Evolutionary conservation across 129 eudicot species (phyloP).

Genomic region (Flaveria ramosissima): DNA sequence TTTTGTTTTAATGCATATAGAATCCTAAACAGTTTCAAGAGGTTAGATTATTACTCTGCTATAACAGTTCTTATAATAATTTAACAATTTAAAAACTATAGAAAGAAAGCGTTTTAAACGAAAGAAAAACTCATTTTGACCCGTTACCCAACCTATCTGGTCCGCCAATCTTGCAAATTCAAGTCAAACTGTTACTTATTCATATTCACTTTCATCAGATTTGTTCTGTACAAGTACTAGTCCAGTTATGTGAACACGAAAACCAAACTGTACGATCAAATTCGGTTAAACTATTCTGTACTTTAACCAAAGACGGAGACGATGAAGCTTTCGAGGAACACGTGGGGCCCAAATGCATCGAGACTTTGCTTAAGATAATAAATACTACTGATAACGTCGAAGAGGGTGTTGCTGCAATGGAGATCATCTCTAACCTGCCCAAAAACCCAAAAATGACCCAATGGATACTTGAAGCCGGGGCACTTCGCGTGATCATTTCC

Average conservation of each 20-base stretch:
- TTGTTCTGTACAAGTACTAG: constrained; percentile 44
- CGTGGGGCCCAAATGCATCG: constrained; percentile 34
- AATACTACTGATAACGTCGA: constrained; percentile 32
- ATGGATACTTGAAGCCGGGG: constrained; percentile 41
- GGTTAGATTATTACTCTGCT: too few relatives aligned
- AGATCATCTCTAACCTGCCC: constrained; percentile 44
- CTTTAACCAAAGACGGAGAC: constrained; percentile 42
- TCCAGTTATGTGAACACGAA: constrained; percentile 49
- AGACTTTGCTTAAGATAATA: constrained; percentile 37
- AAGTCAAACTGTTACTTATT: neutral
- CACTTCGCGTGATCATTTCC: constrained; percentile 39
- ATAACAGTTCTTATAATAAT: too few relatives aligned
- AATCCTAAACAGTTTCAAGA: neutral
- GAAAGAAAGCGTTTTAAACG: too few relatives aligned
- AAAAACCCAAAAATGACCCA: constrained; percentile 30
- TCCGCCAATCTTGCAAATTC: neutral
- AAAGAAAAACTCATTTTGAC: too few relatives aligned
- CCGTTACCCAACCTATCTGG: too few relatives aligned
- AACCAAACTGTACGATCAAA: constrained; percentile 41
- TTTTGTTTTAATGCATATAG: neutral
- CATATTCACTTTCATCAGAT: constrained; percentile 32
- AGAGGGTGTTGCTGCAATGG: constrained; percentile 42
- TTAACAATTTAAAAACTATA: neutral
- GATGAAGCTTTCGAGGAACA: constrained; percentile 41
- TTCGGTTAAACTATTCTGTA: constrained; percentile 41